These are phyloP conservation scores for Eustoma russellianum DNA, from an alignment of 257 asterid species.

Conservation along the genomic window DNA sequence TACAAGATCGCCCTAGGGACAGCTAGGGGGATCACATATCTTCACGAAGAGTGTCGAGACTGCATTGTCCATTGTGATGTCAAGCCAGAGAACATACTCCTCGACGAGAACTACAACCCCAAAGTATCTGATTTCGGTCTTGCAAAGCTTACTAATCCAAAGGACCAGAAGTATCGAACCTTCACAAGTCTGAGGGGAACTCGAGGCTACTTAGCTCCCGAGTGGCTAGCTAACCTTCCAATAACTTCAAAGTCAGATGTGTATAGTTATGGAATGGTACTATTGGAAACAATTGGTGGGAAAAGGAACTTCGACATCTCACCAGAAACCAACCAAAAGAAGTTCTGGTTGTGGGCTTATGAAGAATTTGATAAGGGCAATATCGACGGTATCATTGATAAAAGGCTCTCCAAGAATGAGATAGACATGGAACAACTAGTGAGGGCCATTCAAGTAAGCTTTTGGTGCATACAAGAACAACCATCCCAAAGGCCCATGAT, in stretches of 20 bases:
- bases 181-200: constrained; percentile 79
- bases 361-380: constrained; percentile 75
- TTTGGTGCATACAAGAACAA: constrained; percentile 94
- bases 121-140: constrained; percentile 88
- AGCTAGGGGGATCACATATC: constrained; percentile 72
- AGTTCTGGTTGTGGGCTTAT: constrained; percentile 69
- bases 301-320: constrained; percentile 80
- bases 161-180: constrained; percentile 66
- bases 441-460: constrained; percentile 55
- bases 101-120: constrained; percentile 64
- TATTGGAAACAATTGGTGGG: constrained; percentile 78
- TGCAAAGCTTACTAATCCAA: constrained; percentile 61
- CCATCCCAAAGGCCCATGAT: constrained; percentile 82
- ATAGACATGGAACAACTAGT: constrained; percentile 51
- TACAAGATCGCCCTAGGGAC: constrained; percentile 68
- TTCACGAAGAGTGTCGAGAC: constrained; percentile 86
- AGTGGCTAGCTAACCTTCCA: constrained; percentile 87
- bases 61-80: constrained; percentile 92
- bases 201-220: constrained; percentile 80
- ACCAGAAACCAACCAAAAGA: constrained; percentile 39
- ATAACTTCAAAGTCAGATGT: constrained; percentile 71
- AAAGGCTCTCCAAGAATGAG: constrained; percentile 34
- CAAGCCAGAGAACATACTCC: constrained; percentile 81
- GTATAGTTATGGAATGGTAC: constrained; percentile 76
- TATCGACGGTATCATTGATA: constrained; percentile 38